Base-by-base conservation (phyloP, 768 basidiomycete species). In the Rhodocollybia butyracea region DNA sequence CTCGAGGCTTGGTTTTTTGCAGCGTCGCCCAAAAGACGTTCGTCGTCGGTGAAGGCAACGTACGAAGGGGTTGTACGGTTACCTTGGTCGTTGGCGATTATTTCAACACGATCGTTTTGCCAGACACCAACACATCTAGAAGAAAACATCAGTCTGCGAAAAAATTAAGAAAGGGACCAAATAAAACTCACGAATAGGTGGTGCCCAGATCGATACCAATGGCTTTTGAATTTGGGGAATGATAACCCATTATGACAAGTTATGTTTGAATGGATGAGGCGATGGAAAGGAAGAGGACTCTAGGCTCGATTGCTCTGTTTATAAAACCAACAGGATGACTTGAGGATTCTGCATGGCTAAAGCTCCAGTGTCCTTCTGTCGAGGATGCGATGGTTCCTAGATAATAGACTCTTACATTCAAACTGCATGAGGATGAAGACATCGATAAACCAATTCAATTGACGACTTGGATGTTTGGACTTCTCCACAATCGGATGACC, bases 11-110 rank as follows among this genome's bases (percentile, higher is more conserved):
- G 88, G 50, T 86, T 83, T 72, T 88, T 86, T 17, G 89, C 88
- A 24, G 88, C 87, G 55, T 88, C 79, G 67, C 89, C 88, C 54
- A 89, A 82, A 43, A 89, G 73, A 53, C 88, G 85, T 71, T 94
- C 91, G 55, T 91, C 88, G 63, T 91, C 92, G 60, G 89, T 89
- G 77, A 96, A 96, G 53, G 90, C 85, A 57, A 95, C 93, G 64
- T 91, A 91, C 36, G 93, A 94, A 5, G 93, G 94, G 12, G 92
- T 97, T 55, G 92, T 95, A 57, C 91, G 83, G 60, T 88, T 85
- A 72, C 93, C 92, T 75, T 94, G 91, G 47, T 91, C 79, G 75
- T 95, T 94, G 71, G 92, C 89, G 59, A 95, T 85, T 48, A 94
- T 91, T 68, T 84, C 83, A 43, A 84, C 77, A 59, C 75, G 78